phyloP scores from a whole-genome alignment of 2,329 filamentous ascomycete species.

The Neofusicoccum sp. region DNA sequence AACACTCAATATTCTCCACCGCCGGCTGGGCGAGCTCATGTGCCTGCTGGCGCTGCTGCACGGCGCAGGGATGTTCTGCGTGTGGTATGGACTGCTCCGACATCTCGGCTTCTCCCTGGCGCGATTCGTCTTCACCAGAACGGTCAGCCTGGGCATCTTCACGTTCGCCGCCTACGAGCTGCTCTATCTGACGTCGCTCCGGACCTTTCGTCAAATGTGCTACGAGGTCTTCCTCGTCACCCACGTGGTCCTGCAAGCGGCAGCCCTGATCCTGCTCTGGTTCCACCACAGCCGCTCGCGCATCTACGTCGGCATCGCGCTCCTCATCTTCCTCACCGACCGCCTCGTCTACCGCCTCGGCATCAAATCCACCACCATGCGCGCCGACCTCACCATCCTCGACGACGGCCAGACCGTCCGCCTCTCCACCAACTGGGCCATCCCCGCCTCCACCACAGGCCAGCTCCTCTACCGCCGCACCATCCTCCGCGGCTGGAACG shows the following conservation, averaged over 20 bases:
- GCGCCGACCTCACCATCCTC: conserved; percentile 53
- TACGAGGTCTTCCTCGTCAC: conserved; percentile 63
- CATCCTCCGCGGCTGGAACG: conserved; percentile 55
- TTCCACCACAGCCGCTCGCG: conserved; percentile 56
- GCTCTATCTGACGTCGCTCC: conserved; percentile 62
- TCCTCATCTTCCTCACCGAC: conserved; percentile 59
- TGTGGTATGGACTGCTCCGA: conserved; percentile 55
- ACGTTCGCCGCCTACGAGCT: conserved; percentile 59
- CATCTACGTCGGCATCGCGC: conserved; percentile 53
- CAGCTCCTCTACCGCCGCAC: conserved; percentile 25
- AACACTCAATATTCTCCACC: conserved; percentile 64
- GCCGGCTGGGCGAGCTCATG: conserved; percentile 61
- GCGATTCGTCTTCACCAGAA: conserved; percentile 51
- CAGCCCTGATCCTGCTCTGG: conserved; percentile 57
- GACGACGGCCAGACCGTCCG: conserved; percentile 58
- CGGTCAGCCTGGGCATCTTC: conserved; percentile 54
- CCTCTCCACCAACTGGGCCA: conserved; percentile 46
- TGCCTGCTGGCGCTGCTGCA: conserved; percentile 61
- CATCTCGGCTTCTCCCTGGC: conserved; percentile 51
- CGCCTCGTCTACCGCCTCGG: conserved; percentile 56
- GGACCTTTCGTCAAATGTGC: conserved; percentile 58
- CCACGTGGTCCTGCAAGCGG: conserved; percentile 58
- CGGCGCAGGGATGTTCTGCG: conserved; percentile 52
- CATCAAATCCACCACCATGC: conserved; percentile 50
- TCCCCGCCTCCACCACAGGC: conserved; percentile 22